A percentile compares a stretch with the other conserved stretches of the same genome.
phyloP scores from a whole-genome alignment of 2,329 filamentous ascomycete species.

The Phymatotrichopsis omnivora region DNA sequence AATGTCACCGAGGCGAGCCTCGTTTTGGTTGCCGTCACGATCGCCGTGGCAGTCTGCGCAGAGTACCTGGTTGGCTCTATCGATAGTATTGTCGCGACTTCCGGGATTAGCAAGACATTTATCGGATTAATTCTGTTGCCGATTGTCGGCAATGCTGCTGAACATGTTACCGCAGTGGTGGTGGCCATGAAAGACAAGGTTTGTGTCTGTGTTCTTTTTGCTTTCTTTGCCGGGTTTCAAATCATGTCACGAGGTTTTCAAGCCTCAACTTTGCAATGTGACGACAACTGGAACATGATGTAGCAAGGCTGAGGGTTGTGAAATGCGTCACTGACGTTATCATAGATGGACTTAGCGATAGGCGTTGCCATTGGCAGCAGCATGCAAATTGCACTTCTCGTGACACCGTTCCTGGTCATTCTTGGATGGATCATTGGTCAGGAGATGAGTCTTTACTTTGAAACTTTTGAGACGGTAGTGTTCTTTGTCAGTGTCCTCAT shows the following conservation, averaged over 20 bases:
- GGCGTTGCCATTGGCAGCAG: constrained; percentile 72
- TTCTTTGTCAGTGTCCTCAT: constrained; percentile 32
- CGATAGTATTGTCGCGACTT: constrained; percentile 55
- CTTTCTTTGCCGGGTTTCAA: not conserved
- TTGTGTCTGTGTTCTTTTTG: constrained; percentile 37
- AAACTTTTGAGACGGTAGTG: constrained; percentile 44
- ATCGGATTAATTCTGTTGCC: constrained; percentile 70
- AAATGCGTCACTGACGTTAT: not conserved
- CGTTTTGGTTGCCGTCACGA: constrained; percentile 59
- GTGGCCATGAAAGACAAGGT: constrained; percentile 70
- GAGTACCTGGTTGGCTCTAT: constrained; percentile 71
- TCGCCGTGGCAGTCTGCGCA: constrained; percentile 62
- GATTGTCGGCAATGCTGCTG: constrained; percentile 69
- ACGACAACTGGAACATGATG: too few species aligned
- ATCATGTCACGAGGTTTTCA: too few species aligned
- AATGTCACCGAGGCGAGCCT: constrained; percentile 40
- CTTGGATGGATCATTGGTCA: constrained; percentile 66
- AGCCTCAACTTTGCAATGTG: too few species aligned
- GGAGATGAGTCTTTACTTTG: constrained; percentile 69
- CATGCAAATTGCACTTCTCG: constrained; percentile 72
- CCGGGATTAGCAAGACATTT: constrained; percentile 67
- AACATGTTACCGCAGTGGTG: constrained; percentile 72
- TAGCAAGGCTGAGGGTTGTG: too few species aligned
- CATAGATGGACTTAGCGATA: constrained; percentile 52
- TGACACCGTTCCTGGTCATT: constrained; percentile 70